phyloP scores from a whole-genome alignment of 768 basidiomycete genomes.

The Tricholoma flavovirens region DNA sequence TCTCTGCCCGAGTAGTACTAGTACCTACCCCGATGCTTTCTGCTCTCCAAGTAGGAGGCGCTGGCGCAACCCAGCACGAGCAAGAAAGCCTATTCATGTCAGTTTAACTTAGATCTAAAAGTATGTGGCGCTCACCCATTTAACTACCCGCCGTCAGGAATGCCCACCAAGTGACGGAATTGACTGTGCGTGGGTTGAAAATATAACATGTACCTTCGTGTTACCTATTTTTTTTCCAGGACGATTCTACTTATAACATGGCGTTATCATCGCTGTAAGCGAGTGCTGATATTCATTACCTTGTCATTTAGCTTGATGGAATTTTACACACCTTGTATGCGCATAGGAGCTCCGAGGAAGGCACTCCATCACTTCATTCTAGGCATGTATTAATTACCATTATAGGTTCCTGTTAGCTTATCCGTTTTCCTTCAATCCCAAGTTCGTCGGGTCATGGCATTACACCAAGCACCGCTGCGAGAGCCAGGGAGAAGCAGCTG shows the following conservation, averaged over 20 bases:
- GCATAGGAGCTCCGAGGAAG: constrained; percentile 10
- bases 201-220: not conserved
- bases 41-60: not conserved
- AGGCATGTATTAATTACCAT: constrained; percentile 4
- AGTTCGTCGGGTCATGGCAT: constrained; percentile 14
- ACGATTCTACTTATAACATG: not conserved
- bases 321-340: constrained; percentile 40
- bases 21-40: not conserved
- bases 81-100: not conserved
- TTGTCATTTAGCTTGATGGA: constrained; percentile 25
- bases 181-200: not conserved
- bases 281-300: constrained; percentile 28
- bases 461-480: constrained; percentile 36
- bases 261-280: constrained; percentile 41
- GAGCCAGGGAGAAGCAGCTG: constrained; percentile 44
- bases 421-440: not conserved
- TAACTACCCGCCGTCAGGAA: not conserved
- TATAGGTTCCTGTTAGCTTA: not conserved
- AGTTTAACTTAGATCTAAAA: not conserved
- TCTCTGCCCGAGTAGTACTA: not conserved
- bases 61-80: not conserved
- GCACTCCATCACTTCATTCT: constrained; percentile 8
- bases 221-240: not conserved
- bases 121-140: not conserved
- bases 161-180: not conserved